Conservation (phyloP, 2,329 filamentous ascomycete species). For the Phialophora verrucosa region DNA sequence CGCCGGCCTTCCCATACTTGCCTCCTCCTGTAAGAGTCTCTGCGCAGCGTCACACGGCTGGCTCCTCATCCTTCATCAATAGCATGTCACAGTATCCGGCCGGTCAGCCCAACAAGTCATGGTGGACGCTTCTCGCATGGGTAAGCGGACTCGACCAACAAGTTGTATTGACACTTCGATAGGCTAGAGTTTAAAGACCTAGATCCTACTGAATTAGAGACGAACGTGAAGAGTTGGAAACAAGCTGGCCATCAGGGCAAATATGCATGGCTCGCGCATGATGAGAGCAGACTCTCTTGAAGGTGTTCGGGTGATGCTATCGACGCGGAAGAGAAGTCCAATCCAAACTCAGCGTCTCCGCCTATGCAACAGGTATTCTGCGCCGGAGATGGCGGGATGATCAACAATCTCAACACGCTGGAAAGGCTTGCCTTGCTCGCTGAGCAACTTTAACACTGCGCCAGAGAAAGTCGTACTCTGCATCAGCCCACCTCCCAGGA, state of each 20-base stretch:
- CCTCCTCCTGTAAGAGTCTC: not conserved
- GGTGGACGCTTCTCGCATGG: not conserved
- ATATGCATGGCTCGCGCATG: no score
- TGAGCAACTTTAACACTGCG: not conserved
- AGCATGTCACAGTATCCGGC: not conserved
- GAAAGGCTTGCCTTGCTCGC: not conserved
- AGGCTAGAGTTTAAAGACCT: not conserved
- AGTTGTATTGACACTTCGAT: not conserved
- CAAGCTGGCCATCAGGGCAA: no score
- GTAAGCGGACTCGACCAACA: not conserved
- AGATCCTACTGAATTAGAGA: not conserved
- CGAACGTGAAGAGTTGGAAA: not conserved
- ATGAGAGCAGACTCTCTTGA: no score
- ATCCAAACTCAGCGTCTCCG: not conserved
- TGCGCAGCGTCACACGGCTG: not conserved
- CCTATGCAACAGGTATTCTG: constrained; percentile 1
- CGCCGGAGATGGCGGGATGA: constrained; percentile 13
- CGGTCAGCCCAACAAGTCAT: not conserved
- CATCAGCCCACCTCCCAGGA: constrained; percentile 23
- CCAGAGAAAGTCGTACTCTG: constrained; percentile 6
- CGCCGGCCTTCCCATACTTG: not conserved
- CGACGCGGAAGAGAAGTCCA: not conserved
- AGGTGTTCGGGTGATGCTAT: not conserved
- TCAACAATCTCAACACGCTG: constrained; percentile 12
- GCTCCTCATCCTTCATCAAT: not conserved